A percentile compares a stretch with the other conserved stretches of the same genome.
Conservation (phyloP, 148 eudicot genomes). For the Bassia scoparia region DNA sequence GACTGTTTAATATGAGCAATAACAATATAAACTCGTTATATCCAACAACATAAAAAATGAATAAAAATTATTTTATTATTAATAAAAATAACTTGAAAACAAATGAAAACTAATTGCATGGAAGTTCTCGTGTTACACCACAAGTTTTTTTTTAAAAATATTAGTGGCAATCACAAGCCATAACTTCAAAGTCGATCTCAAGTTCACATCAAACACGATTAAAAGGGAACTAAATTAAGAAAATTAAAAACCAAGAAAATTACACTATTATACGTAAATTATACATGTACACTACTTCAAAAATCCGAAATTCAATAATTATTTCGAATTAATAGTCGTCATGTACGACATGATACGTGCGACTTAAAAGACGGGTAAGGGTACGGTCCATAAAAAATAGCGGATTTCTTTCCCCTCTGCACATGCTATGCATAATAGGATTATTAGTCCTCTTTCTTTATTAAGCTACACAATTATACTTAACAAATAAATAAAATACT, state of each 20-base stretch:
- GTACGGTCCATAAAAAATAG: not conserved
- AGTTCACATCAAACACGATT: not conserved
- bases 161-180: constrained; percentile 8
- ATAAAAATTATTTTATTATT: too few relatives aligned
- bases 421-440: not conserved
- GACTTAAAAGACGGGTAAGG: not conserved
- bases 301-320: not conserved
- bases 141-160: constrained; percentile 9
- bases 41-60: too few relatives aligned
- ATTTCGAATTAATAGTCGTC: not conserved
- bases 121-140: constrained; percentile 9
- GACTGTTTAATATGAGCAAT: too few relatives aligned
- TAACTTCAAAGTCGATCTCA: not conserved
- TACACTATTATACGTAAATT: too few relatives aligned
- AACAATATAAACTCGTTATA: too few relatives aligned
- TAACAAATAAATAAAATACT: not conserved
- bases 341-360: not conserved
- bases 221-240: not conserved
- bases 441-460: not conserved
- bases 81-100: not conserved
- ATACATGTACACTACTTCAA: too few relatives aligned
- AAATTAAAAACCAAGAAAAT: not conserved
- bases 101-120: not conserved
- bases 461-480: not conserved
- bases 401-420: not conserved